Conservation (phyloP, 2,329 filamentous ascomycete genomes). For the Myriosclerotinia scirpicola region DNA sequence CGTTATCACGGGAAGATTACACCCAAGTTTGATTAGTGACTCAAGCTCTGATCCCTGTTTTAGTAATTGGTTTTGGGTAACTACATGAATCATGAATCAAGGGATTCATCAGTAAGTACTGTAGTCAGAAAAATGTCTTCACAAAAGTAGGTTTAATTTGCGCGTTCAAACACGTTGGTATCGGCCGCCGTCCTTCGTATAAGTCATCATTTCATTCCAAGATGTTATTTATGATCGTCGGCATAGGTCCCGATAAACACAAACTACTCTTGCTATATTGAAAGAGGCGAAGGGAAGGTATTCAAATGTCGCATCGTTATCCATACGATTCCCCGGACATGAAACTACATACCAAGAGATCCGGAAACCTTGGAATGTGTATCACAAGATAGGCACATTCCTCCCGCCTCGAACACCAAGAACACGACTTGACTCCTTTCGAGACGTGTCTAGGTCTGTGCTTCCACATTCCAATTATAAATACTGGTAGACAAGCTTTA, state of each 20-base stretch:
- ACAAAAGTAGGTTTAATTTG: too few species aligned
- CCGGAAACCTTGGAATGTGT: background rate
- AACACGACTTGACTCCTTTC: background rate
- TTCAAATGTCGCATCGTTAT: background rate
- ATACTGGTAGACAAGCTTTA: background rate
- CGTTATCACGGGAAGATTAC: too few species aligned
- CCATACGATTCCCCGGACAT: background rate
- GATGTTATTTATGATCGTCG: background rate
- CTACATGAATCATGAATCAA: too few species aligned
- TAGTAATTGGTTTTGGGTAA: too few species aligned
- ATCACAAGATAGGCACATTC: background rate
- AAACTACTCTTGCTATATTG: too few species aligned
- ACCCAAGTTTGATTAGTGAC: too few species aligned
- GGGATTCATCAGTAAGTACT: too few species aligned
- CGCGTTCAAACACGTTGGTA: too few species aligned
- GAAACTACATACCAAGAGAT: conserved; percentile 8
- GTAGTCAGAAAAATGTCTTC: too few species aligned
- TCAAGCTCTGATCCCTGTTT: too few species aligned
- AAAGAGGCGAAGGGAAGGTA: background rate
- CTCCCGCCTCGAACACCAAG: background rate
- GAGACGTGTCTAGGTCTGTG: background rate
- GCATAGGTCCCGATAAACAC: background rate
- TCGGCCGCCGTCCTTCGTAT: background rate
- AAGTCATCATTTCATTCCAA: background rate
- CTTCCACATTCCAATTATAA: conserved; percentile 12